Evolutionary conservation across 176 grass and related monocot genomes (phyloP).

Genomic region (Coix lacrymajobi): DNA sequence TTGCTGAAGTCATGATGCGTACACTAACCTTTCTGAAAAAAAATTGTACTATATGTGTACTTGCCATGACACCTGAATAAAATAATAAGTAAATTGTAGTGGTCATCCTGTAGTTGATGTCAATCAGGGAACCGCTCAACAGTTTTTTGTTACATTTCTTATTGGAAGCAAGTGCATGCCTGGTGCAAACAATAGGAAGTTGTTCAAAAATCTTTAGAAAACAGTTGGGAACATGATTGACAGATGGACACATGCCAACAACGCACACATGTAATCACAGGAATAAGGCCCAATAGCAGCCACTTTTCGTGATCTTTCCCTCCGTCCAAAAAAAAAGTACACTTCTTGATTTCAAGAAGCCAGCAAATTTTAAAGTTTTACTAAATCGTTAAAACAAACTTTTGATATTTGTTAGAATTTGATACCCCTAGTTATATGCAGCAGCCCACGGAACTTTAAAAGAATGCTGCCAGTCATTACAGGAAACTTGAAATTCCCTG

Average conservation of each 20-base stretch:
- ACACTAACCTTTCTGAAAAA: neutral
- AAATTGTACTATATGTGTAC: neutral
- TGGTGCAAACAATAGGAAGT: neutral
- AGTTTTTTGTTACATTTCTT: neutral
- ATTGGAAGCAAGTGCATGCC: constrained; percentile 15
- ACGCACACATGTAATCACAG: neutral
- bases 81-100: constrained; percentile 1
- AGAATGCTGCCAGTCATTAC: too few relatives aligned
- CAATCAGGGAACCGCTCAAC: neutral
- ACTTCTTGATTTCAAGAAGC: neutral
- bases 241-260: neutral
- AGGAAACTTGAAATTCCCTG: too few relatives aligned
- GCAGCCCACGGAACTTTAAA: too few relatives aligned
- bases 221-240: constrained; percentile 7
- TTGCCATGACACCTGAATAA: neutral
- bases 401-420: too few relatives aligned
- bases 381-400: too few relatives aligned
- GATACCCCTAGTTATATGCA: too few relatives aligned
- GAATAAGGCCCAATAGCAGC: constrained; percentile 5
- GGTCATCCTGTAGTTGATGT: constrained; percentile 13
- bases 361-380: neutral
- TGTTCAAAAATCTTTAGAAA: constrained; percentile 1
- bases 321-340: neutral
- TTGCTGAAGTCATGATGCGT: neutral
- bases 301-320: neutral